phyloP scores from a whole-genome alignment of 2,329 filamentous ascomycete genomes.

The Trichoderma koningii region DNA sequence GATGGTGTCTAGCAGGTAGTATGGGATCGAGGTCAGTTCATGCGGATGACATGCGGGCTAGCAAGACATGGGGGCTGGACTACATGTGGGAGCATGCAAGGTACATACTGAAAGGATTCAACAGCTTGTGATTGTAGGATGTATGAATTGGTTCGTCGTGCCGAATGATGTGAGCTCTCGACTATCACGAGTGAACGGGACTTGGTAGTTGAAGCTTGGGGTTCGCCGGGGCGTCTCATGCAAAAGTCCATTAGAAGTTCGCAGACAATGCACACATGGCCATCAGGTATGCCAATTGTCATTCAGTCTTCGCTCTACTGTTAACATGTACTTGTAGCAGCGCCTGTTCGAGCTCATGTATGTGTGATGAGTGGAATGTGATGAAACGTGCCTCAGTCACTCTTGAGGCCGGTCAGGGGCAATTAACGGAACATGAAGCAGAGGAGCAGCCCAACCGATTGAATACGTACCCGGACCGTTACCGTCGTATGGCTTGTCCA shows the following conservation, averaged over 20 bases:
- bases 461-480: not conserved
- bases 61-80: not conserved
- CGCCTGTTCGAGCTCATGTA: not conserved
- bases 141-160: not conserved
- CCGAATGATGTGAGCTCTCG: not conserved
- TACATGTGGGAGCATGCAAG: not conserved
- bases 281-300: no score
- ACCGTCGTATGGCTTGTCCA: not conserved
- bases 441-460: not conserved
- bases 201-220: no score
- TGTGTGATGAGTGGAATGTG: slow-evolving; percentile 15
- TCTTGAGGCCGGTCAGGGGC: not conserved
- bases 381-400: slow-evolving; percentile 7
- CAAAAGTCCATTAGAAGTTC: no score
- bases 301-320: no score
- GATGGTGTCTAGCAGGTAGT: not conserved
- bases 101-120: not conserved
- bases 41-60: slow-evolving; percentile 10
- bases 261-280: no score
- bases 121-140: not conserved
- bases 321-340: not conserved
- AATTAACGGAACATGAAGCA: not conserved
- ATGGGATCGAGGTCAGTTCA: slow-evolving; percentile 3
- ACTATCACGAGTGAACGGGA: not conserved
- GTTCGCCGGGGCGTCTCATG: no score